Base-by-base conservation (phyloP, 208 protist species). In the Trypanosoma rangeli region DNA sequence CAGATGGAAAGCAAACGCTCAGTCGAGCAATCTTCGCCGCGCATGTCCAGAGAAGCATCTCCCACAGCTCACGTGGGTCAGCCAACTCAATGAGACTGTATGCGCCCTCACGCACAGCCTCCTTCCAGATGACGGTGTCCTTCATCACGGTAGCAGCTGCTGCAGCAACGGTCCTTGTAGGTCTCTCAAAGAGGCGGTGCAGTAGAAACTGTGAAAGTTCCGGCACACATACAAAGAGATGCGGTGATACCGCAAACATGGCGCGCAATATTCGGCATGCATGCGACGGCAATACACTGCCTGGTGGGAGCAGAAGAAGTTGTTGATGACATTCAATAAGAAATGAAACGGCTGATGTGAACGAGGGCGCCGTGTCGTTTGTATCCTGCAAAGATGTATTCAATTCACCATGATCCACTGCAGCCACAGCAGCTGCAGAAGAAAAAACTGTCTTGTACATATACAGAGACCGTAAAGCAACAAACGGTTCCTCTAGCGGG, bases 31-130 rank as follows among this genome's bases (percentile, higher is more conserved):
- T 37, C 18, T 22, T 50, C 1, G 37, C 16, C 0, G 59, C 49
- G 46, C 49, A 73, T n/a, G 50, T n/a, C 49, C 56, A 73, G 15
- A 73, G 24, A 60, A 63, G 50, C 18, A 73, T 24, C 39, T 66
- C 59, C 44, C 52, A 66, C 59, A 73, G 62, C 22, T 64, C 50
- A 46, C 35, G 20, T 42, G 68, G 24, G 12, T 58, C 52, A 29
- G 35, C 39, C 48, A 2, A 48, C 49, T 59, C 35, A 7, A 66
- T 56, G 3, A 37, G 13, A 18, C 22, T 33, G 24, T 39, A 39
- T 20, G 18, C 28, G 12, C 50, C 33, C 15, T 62, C 57, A 62
- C 8, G 20, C 3, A 10, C n/a, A 49, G 10, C 3, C n/a, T 31
- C 35, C 12, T 26, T 49, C 35, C 7, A 13, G 10, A 5, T 37